A percentile compares a stretch with the other conserved stretches of the same genome.
phyloP scores from a whole-genome alignment of 257 asterid genomes.

The Solanum medicagineum region DNA sequence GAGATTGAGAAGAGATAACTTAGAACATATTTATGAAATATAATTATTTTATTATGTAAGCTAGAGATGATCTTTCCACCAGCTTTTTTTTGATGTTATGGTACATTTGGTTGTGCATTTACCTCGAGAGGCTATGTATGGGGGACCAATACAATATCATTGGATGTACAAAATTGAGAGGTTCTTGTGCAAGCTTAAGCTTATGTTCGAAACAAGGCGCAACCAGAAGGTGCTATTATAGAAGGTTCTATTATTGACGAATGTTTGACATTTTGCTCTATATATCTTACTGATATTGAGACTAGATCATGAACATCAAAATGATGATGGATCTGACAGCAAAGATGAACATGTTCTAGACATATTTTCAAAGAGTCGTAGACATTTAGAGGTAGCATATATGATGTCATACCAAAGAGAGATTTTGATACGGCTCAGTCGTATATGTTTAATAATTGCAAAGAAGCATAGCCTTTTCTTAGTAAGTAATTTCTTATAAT shows the following conservation, averaged over 20 bases:
- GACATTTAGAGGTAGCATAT: not conserved
- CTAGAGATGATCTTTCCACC: not conserved
- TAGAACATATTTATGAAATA: not conserved
- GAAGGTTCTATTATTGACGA: not conserved
- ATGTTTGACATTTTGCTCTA: not conserved
- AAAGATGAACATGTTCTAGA: not conserved
- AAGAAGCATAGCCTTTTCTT: not conserved
- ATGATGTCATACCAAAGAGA: too few relatives aligned
- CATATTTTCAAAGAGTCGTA: not conserved
- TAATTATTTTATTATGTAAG: not conserved
- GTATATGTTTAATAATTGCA: not conserved
- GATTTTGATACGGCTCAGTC: not conserved
- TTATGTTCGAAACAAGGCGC: too few relatives aligned
- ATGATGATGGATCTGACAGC: not conserved
- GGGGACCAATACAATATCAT: too few relatives aligned
- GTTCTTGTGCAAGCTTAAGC: too few relatives aligned
- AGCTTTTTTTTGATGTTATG: too few relatives aligned
- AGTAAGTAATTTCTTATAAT: not conserved
- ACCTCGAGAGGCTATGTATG: too few relatives aligned
- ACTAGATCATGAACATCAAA: too few relatives aligned
- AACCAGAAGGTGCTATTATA: too few relatives aligned
- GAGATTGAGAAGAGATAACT: not conserved
- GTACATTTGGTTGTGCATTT: too few relatives aligned
- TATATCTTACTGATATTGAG: not conserved
- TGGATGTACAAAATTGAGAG: too few relatives aligned